Evolutionary conservation across 768 basidiomycete genomes (phyloP), one percentile per base, ranked within the genome.

Genomic region (Hirschioporus abietinus): DNA sequence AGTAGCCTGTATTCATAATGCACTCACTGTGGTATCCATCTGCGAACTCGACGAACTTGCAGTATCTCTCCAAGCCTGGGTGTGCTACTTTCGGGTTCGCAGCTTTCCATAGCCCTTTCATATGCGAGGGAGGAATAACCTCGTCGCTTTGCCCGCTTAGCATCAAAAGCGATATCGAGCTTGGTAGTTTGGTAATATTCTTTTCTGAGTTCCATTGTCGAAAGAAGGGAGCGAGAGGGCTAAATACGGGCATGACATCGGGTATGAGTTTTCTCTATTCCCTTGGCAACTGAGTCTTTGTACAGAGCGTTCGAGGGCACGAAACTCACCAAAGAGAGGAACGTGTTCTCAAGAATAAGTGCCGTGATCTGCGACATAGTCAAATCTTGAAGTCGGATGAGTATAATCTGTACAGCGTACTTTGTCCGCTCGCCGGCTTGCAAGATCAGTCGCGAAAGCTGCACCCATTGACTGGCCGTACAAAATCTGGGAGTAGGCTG

Each of bases 401-500:
- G 9, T 5, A 20, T 20, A 15, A 52, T 12, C 15, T 15, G 42
- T 3, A 52, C 42, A 34, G 74, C 78, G 42, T 67, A 90, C 92
- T 71, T 89, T 84, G n/a, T 83, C 76, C 0, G 89, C 84, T 73
- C 95, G 96, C 27, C 84, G 82, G 68, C 88, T 88, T 0, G 92
- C 92, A 20, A 96, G 87, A 76, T 95, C 90, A 62, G 98, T 91
- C 15, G 92, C 84, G 4, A 98, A 95, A 0, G 95, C 96, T 35
- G 96, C 96, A 15, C 96, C 96, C 57, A 97, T 93, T 8, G 88
- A 91, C 73, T 93, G 91, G 0, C 93, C 92, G 70, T 92, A 95
- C 0, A 94, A 74, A 65, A 93, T 81, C 90, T 90, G 63, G 3
- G 35, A 34, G 27, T 20, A 27, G 62, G 12, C 20, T 58, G 35